These are phyloP conservation scores for Quercus rubra DNA, from an alignment of 306 rosid species.

Conservation along the genomic window DNA sequence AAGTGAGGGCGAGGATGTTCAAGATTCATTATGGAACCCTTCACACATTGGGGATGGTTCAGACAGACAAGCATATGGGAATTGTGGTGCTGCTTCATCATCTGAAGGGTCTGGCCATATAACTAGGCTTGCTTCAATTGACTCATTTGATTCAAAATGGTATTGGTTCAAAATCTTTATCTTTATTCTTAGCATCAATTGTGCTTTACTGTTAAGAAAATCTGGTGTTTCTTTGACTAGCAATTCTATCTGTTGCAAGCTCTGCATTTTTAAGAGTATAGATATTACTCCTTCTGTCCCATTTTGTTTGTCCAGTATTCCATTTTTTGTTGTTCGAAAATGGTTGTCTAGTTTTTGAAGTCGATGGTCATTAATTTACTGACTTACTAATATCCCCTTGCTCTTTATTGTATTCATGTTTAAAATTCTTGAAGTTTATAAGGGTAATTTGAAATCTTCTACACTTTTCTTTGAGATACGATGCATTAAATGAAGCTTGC, in stretches of 20 bases:
- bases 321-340: too few relatives aligned
- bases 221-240: neutral
- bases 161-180: constrained; percentile 23
- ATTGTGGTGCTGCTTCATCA: constrained; percentile 51
- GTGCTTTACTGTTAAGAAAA: constrained; percentile 5
- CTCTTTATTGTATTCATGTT: too few relatives aligned
- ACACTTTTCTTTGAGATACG: too few relatives aligned
- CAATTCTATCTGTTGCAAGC: neutral
- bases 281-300: neutral
- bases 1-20: constrained; percentile 44
- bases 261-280: neutral
- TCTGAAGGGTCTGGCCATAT: constrained; percentile 57
- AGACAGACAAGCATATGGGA: constrained; percentile 49
- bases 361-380: too few relatives aligned
- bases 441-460: too few relatives aligned
- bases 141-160: constrained; percentile 99
- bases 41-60: constrained; percentile 72
- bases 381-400: too few relatives aligned
- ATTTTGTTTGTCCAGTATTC: too few relatives aligned
- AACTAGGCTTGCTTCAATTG: constrained; percentile 96
- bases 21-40: constrained; percentile 78
- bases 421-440: too few relatives aligned
- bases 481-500: too few relatives aligned
- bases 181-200: constrained; percentile 4
- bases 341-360: too few relatives aligned